phyloP scores from a whole-genome alignment of 2,329 filamentous ascomycete genomes.

The Pyricularia grisea region DNA sequence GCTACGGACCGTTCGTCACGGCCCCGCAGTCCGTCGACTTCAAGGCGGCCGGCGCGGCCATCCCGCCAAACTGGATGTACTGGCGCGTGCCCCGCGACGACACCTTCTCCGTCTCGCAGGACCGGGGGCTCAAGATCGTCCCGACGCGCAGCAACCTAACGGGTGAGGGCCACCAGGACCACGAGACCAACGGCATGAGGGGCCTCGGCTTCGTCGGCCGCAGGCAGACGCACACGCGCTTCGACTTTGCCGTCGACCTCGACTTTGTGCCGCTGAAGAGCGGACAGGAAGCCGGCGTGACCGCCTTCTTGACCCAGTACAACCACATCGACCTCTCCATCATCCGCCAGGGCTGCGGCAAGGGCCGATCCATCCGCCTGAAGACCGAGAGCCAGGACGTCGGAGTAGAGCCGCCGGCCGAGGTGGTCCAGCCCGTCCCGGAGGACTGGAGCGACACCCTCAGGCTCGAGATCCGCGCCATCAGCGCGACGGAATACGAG shows the following conservation, averaged over 20 bases:
- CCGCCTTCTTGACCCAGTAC: conserved; percentile 22
- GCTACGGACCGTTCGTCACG: conserved; percentile 29
- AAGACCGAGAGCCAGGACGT: conserved; percentile 10
- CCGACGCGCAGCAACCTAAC: conserved; percentile 18
- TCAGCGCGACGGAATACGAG: conserved; percentile 19
- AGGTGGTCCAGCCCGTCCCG: background rate
- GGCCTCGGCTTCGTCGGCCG: conserved; percentile 21
- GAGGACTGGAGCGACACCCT: conserved; percentile 8
- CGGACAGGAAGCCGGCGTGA: conserved; percentile 22
- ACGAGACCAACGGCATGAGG: conserved; percentile 13
- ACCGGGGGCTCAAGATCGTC: conserved; percentile 16
- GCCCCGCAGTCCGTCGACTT: conserved; percentile 38
- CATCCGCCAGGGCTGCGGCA: conserved; percentile 10
- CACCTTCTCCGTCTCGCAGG: conserved; percentile 16
- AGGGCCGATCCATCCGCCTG: background rate
- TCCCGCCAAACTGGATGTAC: conserved; percentile 21
- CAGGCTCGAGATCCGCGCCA: conserved; percentile 18
- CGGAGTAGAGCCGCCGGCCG: conserved; percentile 14
- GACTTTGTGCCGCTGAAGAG: conserved; percentile 14
- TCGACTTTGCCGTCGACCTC: conserved; percentile 21
- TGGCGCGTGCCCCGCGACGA: conserved; percentile 21
- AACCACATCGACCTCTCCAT: conserved; percentile 23
- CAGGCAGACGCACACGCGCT: conserved; percentile 21
- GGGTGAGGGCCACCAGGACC: conserved; percentile 9
- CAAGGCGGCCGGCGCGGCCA: conserved; percentile 8